Conservation (phyloP, 2,329 filamentous ascomycete genomes). For the Colletotrichum spinosum region DNA sequence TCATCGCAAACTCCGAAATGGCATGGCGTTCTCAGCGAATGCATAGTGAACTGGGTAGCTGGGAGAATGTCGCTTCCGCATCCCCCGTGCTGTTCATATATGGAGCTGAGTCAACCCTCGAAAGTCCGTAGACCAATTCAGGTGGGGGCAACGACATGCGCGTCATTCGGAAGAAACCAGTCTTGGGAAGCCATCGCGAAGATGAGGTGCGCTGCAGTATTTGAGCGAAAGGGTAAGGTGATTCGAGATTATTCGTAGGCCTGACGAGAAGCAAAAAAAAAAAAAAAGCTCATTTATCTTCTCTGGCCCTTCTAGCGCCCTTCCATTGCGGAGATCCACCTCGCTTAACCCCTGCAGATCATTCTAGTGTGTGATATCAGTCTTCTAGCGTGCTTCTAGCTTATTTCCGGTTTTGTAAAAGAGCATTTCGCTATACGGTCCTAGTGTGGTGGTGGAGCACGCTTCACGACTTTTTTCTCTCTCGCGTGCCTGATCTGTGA, state of each 20-base stretch:
- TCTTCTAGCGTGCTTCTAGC: slow-evolving; percentile 35
- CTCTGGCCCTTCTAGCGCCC: slow-evolving; percentile 32
- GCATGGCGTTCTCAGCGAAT: too few relatives aligned
- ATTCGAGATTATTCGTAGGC: slow-evolving; percentile 1
- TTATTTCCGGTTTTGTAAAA: neutral
- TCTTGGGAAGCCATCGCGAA: too few relatives aligned
- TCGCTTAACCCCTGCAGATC: neutral
- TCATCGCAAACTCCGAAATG: too few relatives aligned
- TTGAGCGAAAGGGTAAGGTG: too few relatives aligned
- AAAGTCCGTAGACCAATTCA: too few relatives aligned
- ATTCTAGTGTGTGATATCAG: slow-evolving; percentile 5
- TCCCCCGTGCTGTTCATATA: too few relatives aligned
- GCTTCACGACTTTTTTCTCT: neutral
- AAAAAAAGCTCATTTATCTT: slow-evolving; percentile 7
- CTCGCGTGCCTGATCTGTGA: slow-evolving; percentile 4
- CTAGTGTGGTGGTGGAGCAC: neutral
- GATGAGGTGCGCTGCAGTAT: too few relatives aligned
- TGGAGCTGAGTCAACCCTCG: too few relatives aligned
- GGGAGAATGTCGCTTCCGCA: too few relatives aligned
- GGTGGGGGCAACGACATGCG: too few relatives aligned
- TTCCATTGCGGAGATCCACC: slow-evolving; percentile 20
- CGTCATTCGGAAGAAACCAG: too few relatives aligned
- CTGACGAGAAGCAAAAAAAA: neutral
- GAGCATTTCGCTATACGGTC: neutral
- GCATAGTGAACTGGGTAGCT: too few relatives aligned